A percentile compares a stretch with the other conserved stretches of the same genome.
Conservation (phyloP, 352 stramenopile species). For the Phytophthora colocasiae region DNA sequence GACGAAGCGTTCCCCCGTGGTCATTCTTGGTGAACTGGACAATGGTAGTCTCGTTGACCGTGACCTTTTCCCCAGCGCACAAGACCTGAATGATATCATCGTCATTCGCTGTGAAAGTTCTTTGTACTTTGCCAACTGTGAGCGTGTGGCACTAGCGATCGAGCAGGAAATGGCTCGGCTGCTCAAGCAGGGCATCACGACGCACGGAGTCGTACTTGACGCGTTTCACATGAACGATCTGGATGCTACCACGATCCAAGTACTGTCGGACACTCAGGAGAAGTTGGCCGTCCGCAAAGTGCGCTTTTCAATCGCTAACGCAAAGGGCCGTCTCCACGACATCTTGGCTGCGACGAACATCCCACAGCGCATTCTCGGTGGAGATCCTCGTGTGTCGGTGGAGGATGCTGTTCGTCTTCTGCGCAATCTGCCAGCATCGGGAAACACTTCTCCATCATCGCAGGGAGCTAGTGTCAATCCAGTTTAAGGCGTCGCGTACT, state of each 20-base stretch:
- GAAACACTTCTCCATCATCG: not conserved
- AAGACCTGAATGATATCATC: slow-evolving; percentile 38
- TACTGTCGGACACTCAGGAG: slow-evolving; percentile 62
- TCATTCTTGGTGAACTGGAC: slow-evolving; percentile 48
- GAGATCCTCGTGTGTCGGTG: slow-evolving; percentile 25
- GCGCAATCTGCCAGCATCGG: slow-evolving; percentile 18
- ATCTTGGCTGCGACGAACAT: slow-evolving; percentile 53
- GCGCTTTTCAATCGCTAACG: slow-evolving; percentile 51
- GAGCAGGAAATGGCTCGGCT: slow-evolving; percentile 47
- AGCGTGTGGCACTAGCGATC: slow-evolving; percentile 45
- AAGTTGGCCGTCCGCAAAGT: slow-evolving; percentile 55
- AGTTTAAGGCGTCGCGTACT: not conserved
- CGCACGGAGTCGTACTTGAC: slow-evolving; percentile 55
- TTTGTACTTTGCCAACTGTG: slow-evolving; percentile 70
- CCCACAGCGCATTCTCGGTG: slow-evolving; percentile 39
- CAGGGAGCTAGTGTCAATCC: too few species aligned
- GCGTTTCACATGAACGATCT: slow-evolving; percentile 59
- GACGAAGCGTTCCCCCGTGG: slow-evolving; percentile 47
- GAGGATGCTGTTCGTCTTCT: slow-evolving; percentile 42
- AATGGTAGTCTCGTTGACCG: slow-evolving; percentile 50
- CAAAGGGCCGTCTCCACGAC: slow-evolving; percentile 45
- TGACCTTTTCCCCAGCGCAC: slow-evolving; percentile 32
- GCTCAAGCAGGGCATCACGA: slow-evolving; percentile 29
- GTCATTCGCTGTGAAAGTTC: slow-evolving; percentile 59
- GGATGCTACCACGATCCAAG: slow-evolving; percentile 67